Percentiles rank a stretch among this genome's conserved stretches.
Conservation (phyloP, 768 basidiomycete species). For the Lentinula sp. region DNA sequence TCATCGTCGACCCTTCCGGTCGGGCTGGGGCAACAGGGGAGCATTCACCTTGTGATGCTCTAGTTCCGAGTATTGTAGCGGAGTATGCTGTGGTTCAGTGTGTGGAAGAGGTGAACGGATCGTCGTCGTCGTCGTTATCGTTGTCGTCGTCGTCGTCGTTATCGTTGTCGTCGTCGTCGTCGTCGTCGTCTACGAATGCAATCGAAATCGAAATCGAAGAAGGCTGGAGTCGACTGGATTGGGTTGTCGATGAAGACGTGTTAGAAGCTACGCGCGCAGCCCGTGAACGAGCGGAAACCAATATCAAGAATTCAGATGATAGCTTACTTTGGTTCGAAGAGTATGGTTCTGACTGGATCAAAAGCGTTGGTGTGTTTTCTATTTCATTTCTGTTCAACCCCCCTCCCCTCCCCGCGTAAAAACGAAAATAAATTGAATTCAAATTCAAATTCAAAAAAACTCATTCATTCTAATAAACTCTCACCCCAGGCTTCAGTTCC, state of each 20-base stretch:
- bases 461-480: background rate
- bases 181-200: background rate
- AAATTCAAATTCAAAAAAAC: too few relatives aligned
- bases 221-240: constrained; percentile 63
- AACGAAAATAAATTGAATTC: too few relatives aligned
- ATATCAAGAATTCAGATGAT: constrained; percentile 78
- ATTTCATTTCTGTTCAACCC: background rate
- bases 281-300: constrained; percentile 41
- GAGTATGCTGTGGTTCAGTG: constrained; percentile 76
- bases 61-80: constrained; percentile 81
- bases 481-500: constrained; percentile 47
- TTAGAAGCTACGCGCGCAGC: constrained; percentile 53
- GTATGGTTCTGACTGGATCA: constrained; percentile 88
- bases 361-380: constrained; percentile 49
- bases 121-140: too few relatives aligned
- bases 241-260: constrained; percentile 62
- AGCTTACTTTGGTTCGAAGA: constrained; percentile 77
- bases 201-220: constrained; percentile 8
- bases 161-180: too few relatives aligned
- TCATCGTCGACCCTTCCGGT: constrained; percentile 80
- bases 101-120: constrained; percentile 36
- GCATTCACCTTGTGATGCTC: constrained; percentile 85
- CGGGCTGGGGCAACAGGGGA: constrained; percentile 87
- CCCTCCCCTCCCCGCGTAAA: background rate
- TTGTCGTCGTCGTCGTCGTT: too few relatives aligned